Base-by-base conservation (phyloP, 192 early-diverging fungal genomes). In the Podila epicladia region DNA sequence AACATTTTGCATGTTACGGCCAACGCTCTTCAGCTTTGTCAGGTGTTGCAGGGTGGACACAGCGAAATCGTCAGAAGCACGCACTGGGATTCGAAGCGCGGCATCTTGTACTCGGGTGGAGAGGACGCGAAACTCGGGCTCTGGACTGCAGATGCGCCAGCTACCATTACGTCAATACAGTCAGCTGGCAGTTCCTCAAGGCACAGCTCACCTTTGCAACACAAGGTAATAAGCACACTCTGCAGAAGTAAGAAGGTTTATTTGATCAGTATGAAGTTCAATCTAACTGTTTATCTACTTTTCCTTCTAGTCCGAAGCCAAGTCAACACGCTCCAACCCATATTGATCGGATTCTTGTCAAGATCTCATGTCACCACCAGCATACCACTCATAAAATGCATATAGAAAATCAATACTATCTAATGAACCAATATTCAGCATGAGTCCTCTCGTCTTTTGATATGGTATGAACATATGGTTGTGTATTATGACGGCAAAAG, bases 51-150 rank as follows among this genome's bases (percentile, higher is more conserved):
- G n/a, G 91, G 88, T 13, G 97, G 91, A 9, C 97, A 99, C 65
- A 75, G 82, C n/a, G 97, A 94, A 58, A 88, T 98, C 72, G 93
- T 99, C 62, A 86, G 98, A 32, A 92, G 89, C 8, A 86, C 92
- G 55, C 82, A 67, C 72, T 97, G 95, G 95, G 87, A 96, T 58
- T 66, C 88, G 9, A 57, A 75, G 55, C 72, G 85, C 7, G 86
- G 89, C 29, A 83, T 83, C 53, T 83, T 95, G 29, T 82, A 93
- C 20, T 89, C 94, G 2, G 94, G 95, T 17, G 94, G 92, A 20
- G 96, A 97, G 69, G 95, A 95, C 72, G 90, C 92, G 12, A 86
- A 84, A 26, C 75, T 98, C 12, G 87, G 89, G 31, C 75, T 91
- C 48, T 98, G 95, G 95, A 79, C 70, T 19, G 61, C 76, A 11